These are phyloP conservation scores for Calonectria naviculata DNA, from an alignment of 2,329 filamentous ascomycete genomes.

Conservation along the genomic window DNA sequence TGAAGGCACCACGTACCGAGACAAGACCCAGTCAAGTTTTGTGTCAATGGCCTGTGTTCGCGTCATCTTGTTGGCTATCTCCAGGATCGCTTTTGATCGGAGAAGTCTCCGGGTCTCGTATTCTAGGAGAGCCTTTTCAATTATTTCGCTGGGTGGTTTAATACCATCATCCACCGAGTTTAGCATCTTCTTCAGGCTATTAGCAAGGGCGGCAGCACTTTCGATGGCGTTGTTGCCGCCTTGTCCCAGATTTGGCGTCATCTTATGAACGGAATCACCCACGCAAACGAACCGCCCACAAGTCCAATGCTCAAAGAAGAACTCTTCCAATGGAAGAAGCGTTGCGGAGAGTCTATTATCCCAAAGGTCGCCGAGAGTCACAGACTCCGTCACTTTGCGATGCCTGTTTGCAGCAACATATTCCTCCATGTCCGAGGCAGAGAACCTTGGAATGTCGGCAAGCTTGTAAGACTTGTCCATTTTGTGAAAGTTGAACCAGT, in stretches of 20 bases:
- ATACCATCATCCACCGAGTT: neutral
- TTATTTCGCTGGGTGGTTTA: neutral
- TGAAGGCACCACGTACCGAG: neutral
- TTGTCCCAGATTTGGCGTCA: neutral
- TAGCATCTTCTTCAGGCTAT: neutral
- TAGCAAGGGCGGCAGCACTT: neutral
- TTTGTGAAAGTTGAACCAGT: neutral
- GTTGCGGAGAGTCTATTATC: neutral
- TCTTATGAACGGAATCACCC: neutral
- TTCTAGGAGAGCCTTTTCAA: neutral
- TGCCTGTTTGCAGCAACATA: neutral
- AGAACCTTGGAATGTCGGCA: neutral
- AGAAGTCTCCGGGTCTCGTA: neutral
- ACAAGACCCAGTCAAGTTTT: neutral
- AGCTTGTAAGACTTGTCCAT: neutral
- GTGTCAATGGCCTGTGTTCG: neutral
- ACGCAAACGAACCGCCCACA: neutral
- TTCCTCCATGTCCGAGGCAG: neutral
- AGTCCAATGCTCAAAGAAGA: neutral
- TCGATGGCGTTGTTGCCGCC: conserved; percentile 1
- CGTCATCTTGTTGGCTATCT: neutral
- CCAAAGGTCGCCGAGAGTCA: neutral
- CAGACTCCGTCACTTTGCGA: neutral
- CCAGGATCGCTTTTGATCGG: neutral
- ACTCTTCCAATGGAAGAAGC: neutral